phyloP scores from a whole-genome alignment of 257 asterid species.

The Voacanga thouarsii region DNA sequence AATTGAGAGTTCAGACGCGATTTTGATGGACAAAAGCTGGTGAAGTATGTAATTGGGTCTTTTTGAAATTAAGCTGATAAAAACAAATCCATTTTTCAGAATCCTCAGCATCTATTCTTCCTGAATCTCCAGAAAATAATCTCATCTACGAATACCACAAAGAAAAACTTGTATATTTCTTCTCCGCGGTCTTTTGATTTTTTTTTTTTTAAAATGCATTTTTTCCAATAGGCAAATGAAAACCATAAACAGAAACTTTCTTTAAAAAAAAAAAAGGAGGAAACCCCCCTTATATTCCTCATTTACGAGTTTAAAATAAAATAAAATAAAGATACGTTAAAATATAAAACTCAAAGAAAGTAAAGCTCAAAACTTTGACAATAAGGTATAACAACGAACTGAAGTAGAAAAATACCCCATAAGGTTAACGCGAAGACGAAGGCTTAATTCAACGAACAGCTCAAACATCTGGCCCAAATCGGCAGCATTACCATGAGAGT shows the following conservation, averaged over 20 bases:
- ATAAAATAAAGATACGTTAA: background rate
- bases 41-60: background rate
- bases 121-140: background rate
- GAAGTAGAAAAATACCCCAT: slow-evolving; percentile 53
- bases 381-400: background rate
- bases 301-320: background rate
- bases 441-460: slow-evolving; percentile 90
- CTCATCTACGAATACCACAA: background rate
- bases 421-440: slow-evolving; percentile 83
- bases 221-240: background rate
- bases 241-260: background rate
- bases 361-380: slow-evolving; percentile 8
- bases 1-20: background rate
- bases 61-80: background rate
- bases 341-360: background rate
- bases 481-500: slow-evolving; percentile 98
- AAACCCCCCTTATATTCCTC: background rate
- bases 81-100: background rate
- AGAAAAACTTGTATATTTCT: background rate
- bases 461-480: slow-evolving; percentile 99
- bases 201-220: background rate
- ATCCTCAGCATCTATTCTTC: background rate
- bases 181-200: background rate
- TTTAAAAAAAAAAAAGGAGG: too few species aligned
- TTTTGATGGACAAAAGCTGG: background rate